Base-by-base conservation (phyloP, 805 yeast species). In the Maudiozyma bulderi region DNA sequence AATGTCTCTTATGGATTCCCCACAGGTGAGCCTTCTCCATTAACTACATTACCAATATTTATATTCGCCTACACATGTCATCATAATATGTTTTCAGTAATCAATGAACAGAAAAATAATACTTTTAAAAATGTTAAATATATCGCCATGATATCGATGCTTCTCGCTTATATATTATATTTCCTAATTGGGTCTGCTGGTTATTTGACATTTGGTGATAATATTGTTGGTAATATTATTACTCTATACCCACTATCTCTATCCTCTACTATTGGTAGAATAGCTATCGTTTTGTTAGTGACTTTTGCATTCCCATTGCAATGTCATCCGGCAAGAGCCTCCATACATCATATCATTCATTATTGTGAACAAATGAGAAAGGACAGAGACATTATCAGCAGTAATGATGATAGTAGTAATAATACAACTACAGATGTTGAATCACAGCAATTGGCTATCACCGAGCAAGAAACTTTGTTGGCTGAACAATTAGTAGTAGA, bases 11-110 rank as follows among this genome's bases (percentile, higher is more conserved):
- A 73, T 55, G 52, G 79, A 52, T 60, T 64, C 33, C 87, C 88
- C 1, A 57, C 61, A 29, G 65, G 75, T 5, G 61, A 73, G 13
- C 56, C 73, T 0, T 64, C 76, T 3, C 69, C 80, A n/a, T 73
- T 90, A 15, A 74, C 84, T 28, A 80, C 93, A 9, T 80, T 90
- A 62, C 95, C 97, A n/a, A 85, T 90, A 54, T 82, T 89, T 56
- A 91, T 91, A 11, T 90, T 91, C 72, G 96, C 96, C 0, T 91
- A 81, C 67, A 91, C 98, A 0, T 93, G 97, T 59, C 97, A 91
- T 61, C 97, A 91, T 65, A 91, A 91, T 68, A 87, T 87, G 88
- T 88, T 87, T 59, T 80, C 95, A 1, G 78, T 90, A 48, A 77
- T 89, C 48, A 91, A 90, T 59, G 98, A 91, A 68, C 75, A 90